Percentiles rank a stretch among this genome's conserved stretches.
phyloP scores from a whole-genome alignment of 2,329 filamentous ascomycete genomes.

The Dendryphion nanum region DNA sequence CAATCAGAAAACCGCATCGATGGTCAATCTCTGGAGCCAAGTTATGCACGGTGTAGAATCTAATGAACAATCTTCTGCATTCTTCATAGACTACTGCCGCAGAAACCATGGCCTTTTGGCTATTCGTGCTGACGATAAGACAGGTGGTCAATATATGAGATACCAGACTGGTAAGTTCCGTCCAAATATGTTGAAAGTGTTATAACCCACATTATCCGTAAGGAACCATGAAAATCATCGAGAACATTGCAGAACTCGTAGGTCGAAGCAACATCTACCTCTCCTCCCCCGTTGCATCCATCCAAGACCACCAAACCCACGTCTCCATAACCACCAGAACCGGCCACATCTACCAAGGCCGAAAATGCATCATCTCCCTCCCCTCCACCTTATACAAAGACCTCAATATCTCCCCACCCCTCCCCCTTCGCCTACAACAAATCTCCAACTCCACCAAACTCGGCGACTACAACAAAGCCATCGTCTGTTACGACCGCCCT shows the following conservation, averaged over 20 bases:
- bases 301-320: background rate
- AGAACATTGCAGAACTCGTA: background rate
- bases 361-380: background rate
- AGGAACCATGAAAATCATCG: no score
- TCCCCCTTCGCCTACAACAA: background rate
- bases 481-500: background rate
- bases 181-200: no score
- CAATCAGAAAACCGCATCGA: background rate
- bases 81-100: background rate
- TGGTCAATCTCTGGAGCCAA: background rate
- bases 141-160: background rate
- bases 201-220: no score
- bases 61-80: background rate
- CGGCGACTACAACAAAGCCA: background rate
- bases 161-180: no score
- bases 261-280: background rate
- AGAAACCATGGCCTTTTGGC: background rate
- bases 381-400: background rate
- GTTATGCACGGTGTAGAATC: background rate
- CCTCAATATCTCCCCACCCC: background rate
- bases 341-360: background rate
- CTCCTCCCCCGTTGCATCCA: background rate
- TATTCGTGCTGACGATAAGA: background rate
- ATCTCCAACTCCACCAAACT: background rate
- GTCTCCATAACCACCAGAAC: background rate